These are phyloP conservation scores for Backusella sp. DNA, from an alignment of 192 early-diverging fungal species.

Conservation along the genomic window DNA sequence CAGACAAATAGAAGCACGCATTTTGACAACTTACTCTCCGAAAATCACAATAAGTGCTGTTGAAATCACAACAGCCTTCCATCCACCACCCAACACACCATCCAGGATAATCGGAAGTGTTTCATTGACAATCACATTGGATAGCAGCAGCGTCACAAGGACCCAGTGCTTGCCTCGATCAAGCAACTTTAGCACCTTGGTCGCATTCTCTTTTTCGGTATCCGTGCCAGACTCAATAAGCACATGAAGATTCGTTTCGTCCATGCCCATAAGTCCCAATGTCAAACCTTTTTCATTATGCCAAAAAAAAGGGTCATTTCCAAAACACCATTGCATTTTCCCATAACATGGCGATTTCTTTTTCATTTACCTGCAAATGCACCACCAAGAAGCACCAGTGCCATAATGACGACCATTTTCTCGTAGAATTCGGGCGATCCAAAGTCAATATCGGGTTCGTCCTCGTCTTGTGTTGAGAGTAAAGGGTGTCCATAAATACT, in stretches of 20 bases:
- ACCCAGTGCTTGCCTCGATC: conserved; percentile 81
- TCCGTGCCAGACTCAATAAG: conserved; percentile 75
- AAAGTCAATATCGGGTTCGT: not conserved
- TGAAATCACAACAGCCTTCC: conserved; percentile 83
- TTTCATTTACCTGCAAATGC: conserved; percentile 65
- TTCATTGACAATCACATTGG: conserved; percentile 97
- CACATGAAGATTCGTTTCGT: conserved; percentile 79
- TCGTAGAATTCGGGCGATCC: conserved; percentile 10
- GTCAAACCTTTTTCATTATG: conserved; percentile 20
- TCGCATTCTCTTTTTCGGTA: conserved; percentile 70
- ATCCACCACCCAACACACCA: conserved; percentile 70
- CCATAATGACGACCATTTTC: conserved; percentile 9
- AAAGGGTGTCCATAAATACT: conserved; percentile 20
- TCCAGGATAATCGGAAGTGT: conserved; percentile 85
- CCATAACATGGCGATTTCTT: not conserved
- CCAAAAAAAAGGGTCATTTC: not conserved
- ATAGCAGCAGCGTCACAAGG: conserved; percentile 85
- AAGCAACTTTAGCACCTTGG: conserved; percentile 42
- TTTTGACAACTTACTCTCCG: conserved; percentile 69
- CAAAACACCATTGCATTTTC: too few relatives aligned
- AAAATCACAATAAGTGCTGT: conserved; percentile 89
- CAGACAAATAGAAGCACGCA: not conserved
- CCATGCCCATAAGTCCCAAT: conserved; percentile 57
- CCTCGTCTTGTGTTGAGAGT: not conserved
- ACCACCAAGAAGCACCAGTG: conserved; percentile 74